Evolutionary conservation across 345 rosid genomes (phyloP), one percentile per base, ranked within the genome.

Genomic region (Gynandropsis gynandra): DNA sequence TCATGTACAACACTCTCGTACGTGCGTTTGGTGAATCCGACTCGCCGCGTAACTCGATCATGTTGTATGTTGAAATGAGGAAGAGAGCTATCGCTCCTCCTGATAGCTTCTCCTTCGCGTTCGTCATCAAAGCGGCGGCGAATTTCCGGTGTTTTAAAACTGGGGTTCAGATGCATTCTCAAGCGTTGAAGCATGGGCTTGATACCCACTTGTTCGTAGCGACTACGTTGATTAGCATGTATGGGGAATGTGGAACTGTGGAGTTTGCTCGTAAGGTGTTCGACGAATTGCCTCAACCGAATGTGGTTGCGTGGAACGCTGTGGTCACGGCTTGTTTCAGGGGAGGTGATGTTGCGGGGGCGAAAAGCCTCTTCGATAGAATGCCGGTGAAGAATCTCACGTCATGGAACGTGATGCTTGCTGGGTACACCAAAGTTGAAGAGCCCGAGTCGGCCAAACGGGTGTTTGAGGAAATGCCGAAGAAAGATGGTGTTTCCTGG

Each of bases 41-140:
- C 1, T 34, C 42, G 16, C 83, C 95, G 1, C 51, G 36, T 10
- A 42, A 41, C 17, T 74, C 95, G 4, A 44, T 85, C 9, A 9
- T 59, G 4, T 14, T 54, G 14, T 85, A 76, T 66, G 50, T 67
- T 11, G 76, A 71, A 31, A 67, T 80, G 81, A 66, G 62, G 32
- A 62, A 66, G 52, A 66, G 59, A 31, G 68, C 73, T 32, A 13
- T 20, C 8, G 46, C 59, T 40, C 68, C 64, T 15, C 85, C 77
- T 1, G 95, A 82, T 65, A 85, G 90, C 66, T 85, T 78, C 76
- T 71, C 90, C 4, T 80, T 78, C 35, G 83, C 85, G 7, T 85
- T 85, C 20, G 45, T 56, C 16, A 73, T 82, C n/a, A 82, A 85
- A 60, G 87, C 90, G 0, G 81, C 73, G 0, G 83, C 78, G n/a